Evolutionary conservation across 495 filamentous ascomycete genomes (phyloP).

Genomic region (Neurospora sp.): DNA sequence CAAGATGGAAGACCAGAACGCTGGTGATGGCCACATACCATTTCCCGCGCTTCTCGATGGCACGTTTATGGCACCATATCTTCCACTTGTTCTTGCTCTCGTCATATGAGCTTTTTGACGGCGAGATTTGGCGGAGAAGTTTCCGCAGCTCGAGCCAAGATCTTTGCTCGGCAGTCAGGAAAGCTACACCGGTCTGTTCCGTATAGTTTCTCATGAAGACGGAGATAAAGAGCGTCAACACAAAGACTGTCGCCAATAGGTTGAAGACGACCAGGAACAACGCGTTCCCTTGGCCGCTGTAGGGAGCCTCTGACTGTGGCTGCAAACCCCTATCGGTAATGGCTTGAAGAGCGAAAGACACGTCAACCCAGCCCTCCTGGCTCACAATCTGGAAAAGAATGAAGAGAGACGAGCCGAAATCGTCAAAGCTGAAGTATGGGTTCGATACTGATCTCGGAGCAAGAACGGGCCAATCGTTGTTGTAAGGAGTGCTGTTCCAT

Average conservation of each 20-base stretch:
- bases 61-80: slow-evolving; percentile 87
- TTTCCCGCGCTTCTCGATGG: slow-evolving; percentile 85
- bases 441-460: slow-evolving; percentile 73
- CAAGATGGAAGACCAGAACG: slow-evolving; percentile 70
- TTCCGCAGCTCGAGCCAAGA: slow-evolving; percentile 96
- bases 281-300: slow-evolving; percentile 63
- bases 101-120: slow-evolving; percentile 75
- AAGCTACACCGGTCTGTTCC: slow-evolving; percentile 95
- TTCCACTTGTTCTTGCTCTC: slow-evolving; percentile 66
- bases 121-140: slow-evolving; percentile 82
- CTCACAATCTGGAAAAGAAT: slow-evolving; percentile 99
- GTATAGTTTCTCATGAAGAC: slow-evolving; percentile 99
- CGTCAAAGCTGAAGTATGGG: slow-evolving; percentile 84
- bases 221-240: slow-evolving; percentile 94
- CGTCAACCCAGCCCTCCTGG: slow-evolving; percentile 93
- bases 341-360: slow-evolving; percentile 70
- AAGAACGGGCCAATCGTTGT: slow-evolving; percentile 63
- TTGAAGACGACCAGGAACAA: slow-evolving; percentile 96
- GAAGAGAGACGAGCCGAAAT: slow-evolving; percentile 84
- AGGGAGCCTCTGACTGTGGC: slow-evolving; percentile 46
- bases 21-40: slow-evolving; percentile 79
- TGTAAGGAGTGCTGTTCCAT: slow-evolving; percentile 62
- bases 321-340: slow-evolving; percentile 70
- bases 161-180: slow-evolving; percentile 89
- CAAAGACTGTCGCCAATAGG: slow-evolving; percentile 90